These are phyloP conservation scores for Trametes gibbosa DNA, from an alignment of 768 basidiomycete species.

Conservation along the genomic window DNA sequence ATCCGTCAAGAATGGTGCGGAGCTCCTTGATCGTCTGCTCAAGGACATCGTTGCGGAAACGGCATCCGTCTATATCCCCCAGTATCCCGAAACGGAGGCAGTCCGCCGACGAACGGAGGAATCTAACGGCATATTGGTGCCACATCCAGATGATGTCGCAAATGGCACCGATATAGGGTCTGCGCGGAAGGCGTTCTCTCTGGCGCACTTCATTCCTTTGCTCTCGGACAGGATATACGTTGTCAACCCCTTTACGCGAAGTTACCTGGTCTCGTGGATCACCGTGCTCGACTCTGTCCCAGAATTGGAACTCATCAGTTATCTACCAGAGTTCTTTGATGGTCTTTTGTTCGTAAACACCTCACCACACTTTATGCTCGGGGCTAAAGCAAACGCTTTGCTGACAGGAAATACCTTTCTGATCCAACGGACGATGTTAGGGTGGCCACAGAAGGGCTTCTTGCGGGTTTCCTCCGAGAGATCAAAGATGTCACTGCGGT, in stretches of 20 bases:
- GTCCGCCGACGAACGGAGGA: slow-evolving; percentile 39
- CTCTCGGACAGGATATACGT: slow-evolving; percentile 93
- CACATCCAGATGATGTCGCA: slow-evolving; percentile 52
- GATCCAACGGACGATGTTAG: slow-evolving; percentile 94
- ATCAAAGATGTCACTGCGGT: slow-evolving; percentile 82
- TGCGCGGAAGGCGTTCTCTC: slow-evolving; percentile 81
- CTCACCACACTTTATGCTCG: slow-evolving; percentile 1
- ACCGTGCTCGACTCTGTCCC: slow-evolving; percentile 94
- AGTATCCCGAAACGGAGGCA: slow-evolving; percentile 78
- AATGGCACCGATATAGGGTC: slow-evolving; percentile 38
- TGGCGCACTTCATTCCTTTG: slow-evolving; percentile 92
- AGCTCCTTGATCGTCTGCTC: slow-evolving; percentile 92
- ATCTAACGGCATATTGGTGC: slow-evolving; percentile 55
- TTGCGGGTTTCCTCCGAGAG: slow-evolving; percentile 88
- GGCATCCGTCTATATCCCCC: slow-evolving; percentile 90
- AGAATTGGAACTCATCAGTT: slow-evolving; percentile 91
- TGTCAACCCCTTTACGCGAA: slow-evolving; percentile 91
- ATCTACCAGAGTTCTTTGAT: slow-evolving; percentile 92
- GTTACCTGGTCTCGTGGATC: slow-evolving; percentile 97
- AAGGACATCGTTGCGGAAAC: slow-evolving; percentile 98
- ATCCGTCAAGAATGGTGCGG: slow-evolving; percentile 98
- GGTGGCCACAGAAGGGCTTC: slow-evolving; percentile 83
- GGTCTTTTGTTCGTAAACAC: slow-evolving; percentile 71
- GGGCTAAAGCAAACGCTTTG: slow-evolving; percentile 9
- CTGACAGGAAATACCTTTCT: slow-evolving; percentile 82